Percentiles rank a stretch among this genome's conserved stretches.
These are phyloP conservation scores for Allium fistulosum DNA, from an alignment of 106 monocot genomes.

Conservation along the genomic window DNA sequence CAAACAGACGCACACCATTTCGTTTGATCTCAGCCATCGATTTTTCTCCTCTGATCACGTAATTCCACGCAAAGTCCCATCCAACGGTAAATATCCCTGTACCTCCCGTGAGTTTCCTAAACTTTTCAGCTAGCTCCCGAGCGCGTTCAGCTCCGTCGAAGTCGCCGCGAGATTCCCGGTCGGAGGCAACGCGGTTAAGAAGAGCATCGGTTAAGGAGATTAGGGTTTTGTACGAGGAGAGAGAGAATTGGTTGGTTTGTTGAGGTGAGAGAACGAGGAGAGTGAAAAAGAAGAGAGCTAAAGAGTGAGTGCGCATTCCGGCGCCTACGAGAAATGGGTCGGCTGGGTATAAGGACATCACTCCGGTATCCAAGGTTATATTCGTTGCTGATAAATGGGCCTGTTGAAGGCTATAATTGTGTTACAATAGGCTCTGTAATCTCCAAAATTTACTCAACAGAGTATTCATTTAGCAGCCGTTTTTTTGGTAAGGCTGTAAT, in stretches of 20 bases:
- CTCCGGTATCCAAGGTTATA: too few relatives aligned
- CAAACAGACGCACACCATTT: slow-evolving; percentile 18
- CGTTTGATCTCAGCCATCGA: slow-evolving; percentile 26
- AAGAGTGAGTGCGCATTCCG: slow-evolving; percentile 10
- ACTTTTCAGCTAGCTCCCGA: slow-evolving; percentile 36
- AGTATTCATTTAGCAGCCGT: too few relatives aligned
- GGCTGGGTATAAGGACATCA: too few relatives aligned
- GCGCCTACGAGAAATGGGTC: too few relatives aligned
- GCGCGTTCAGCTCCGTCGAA: slow-evolving; percentile 42
- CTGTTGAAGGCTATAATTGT: too few relatives aligned
- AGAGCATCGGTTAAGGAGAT: slow-evolving; percentile 78
- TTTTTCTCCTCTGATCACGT: slow-evolving; percentile 30
- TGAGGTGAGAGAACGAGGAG: slow-evolving; percentile 21
- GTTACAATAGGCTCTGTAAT: too few relatives aligned
- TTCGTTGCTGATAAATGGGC: too few relatives aligned
- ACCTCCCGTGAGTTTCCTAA: slow-evolving; percentile 18
- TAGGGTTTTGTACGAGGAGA: slow-evolving; percentile 37
- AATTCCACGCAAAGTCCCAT: slow-evolving; percentile 82
- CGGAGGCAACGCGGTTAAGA: slow-evolving; percentile 59
- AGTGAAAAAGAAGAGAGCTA: slow-evolving; percentile 26
- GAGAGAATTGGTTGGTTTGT: background rate
- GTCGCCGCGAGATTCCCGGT: slow-evolving; percentile 53
- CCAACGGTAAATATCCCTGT: slow-evolving; percentile 41
- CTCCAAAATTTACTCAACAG: too few relatives aligned
- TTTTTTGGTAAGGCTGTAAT: too few relatives aligned